Base-by-base conservation (phyloP, 257 asterid genomes). In the Euphrasia confusa region DNA sequence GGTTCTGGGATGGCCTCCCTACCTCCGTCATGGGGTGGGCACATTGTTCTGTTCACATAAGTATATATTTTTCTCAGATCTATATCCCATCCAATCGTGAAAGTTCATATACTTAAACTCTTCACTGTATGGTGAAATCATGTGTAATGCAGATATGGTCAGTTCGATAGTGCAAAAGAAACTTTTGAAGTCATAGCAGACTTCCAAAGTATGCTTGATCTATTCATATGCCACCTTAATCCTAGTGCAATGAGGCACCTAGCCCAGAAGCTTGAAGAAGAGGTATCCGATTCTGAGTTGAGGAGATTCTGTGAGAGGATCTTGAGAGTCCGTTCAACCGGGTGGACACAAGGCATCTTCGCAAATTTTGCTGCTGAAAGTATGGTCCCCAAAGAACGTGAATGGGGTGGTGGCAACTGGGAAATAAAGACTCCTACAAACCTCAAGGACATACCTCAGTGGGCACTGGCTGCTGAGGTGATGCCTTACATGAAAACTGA, bases 361-460 rank as follows among this genome's bases (percentile, higher is more conserved):
- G 99, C 99, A 27, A 93, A 93, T 80, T 93, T 93, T 71, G 94
- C 96, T 60, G 99, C 99, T 21, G 99, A 93, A 79, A 93, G 99
- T 79, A 93, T 89, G 97, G 97, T 93, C 60, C 99, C 99, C 62
- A 93, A 93, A 83, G 99, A 96, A 10, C 82, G 87, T 69, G 99
- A 93, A 81, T 93, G 99, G 99, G 99, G 99, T 45, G 99, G 99
- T 67, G 99, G 99, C 60, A 93, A 93, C 82, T 93, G 97, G 99
- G 99, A 93, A 69, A 87, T 93, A 50, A 93, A 93, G 72, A 93
- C 97, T 4, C 95, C 97, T 54, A 78, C 77, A 32, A 87, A 83
- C 80, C 74, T 93, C 83, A 93, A 89, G 84, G 85, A 83, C 82
- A 89, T 93, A 75, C 99, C 99, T 62, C 97, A 89, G 76, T 93